Conservation (phyloP, 768 basidiomycete genomes). For the Collybia nuda region DNA sequence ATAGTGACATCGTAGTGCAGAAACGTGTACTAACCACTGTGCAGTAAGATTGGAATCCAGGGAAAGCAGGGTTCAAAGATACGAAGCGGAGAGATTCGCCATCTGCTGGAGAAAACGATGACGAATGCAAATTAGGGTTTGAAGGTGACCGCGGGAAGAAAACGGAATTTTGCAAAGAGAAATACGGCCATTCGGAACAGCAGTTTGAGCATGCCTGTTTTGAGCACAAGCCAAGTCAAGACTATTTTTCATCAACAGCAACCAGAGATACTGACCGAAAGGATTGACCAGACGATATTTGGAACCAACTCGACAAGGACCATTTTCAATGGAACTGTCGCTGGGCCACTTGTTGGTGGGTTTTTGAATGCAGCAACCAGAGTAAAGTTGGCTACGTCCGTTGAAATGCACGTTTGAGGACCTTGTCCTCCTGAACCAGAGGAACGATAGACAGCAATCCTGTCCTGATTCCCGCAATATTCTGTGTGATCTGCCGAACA, state of each 20-base stretch:
- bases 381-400: conserved; percentile 35
- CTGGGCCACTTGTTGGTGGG: conserved; percentile 27
- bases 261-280: conserved; percentile 30
- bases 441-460: conserved; percentile 36
- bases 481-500: conserved; percentile 35
- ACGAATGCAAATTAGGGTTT: conserved; percentile 36
- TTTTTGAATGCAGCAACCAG: conserved; percentile 33
- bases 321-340: conserved; percentile 28
- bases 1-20: too few relatives aligned
- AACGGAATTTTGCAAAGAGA: conserved; percentile 37
- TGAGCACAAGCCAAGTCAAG: too few relatives aligned
- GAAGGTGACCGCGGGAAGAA: conserved; percentile 36
- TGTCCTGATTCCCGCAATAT: conserved; percentile 39
- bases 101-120: conserved; percentile 33
- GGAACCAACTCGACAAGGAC: conserved; percentile 39
- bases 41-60: conserved; percentile 40
- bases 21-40: conserved; percentile 27
- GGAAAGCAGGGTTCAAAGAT: conserved; percentile 42
- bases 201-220: conserved; percentile 37
- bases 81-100: conserved; percentile 45
- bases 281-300: conserved; percentile 36
- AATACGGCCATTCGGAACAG: conserved; percentile 42
- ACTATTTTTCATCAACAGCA: too few relatives aligned
- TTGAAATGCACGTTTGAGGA: conserved; percentile 27
- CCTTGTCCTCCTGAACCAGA: conserved; percentile 22